Evolutionary conservation across 1,284 basidiomycete species (phyloP), one percentile per base, ranked within the genome.

Genomic region (Cutaneotrichosporon sp.): DNA sequence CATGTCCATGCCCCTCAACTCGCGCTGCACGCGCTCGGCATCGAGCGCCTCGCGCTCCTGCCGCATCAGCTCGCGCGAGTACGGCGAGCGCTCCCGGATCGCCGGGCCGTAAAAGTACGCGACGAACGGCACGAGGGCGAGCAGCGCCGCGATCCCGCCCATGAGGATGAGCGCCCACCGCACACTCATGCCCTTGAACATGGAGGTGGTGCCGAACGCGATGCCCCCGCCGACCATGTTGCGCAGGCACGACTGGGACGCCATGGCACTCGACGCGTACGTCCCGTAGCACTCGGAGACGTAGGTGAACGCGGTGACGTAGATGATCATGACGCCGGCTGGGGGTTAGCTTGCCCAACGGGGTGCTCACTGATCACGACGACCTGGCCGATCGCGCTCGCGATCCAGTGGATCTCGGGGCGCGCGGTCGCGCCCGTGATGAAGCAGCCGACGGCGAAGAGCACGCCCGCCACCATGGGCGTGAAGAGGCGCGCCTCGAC

Each of bases 401-500:
- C 72, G 24, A 74, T 69, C 75, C 72, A 78, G 65, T 72, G 69
- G 2, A 74, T 63, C n/a, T 36, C 56, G 1, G 67, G 53, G 14
- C 69, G 55, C 54, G 72, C 67, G 6, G 77, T 77, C 64, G 77
- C 79, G 4, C 74, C 79, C 60, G 73, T 80, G 55, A 80, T 70
- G 75, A 88, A 86, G 81, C 89, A 87, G 5, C 85, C 85, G 1
- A 82, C 70, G 0, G 88, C 87, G 56, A 90, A 82, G 3, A 87
- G 67, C 14, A 90, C 62, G 0, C 84, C 88, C 0, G 87, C 89
- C 9, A 83, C 74, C 75, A 88, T 87, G 3, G 88, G 86, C 13
- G 80, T 78, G 67, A 88, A 90, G 24, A 92, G 78, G 9, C 90
- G 83, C 0, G 90, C 90, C 77, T 92, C 90, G 0, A 89, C 87